phyloP scores from a whole-genome alignment of 83 land plant genomes.

The Diphasiastrum complanatum region DNA sequence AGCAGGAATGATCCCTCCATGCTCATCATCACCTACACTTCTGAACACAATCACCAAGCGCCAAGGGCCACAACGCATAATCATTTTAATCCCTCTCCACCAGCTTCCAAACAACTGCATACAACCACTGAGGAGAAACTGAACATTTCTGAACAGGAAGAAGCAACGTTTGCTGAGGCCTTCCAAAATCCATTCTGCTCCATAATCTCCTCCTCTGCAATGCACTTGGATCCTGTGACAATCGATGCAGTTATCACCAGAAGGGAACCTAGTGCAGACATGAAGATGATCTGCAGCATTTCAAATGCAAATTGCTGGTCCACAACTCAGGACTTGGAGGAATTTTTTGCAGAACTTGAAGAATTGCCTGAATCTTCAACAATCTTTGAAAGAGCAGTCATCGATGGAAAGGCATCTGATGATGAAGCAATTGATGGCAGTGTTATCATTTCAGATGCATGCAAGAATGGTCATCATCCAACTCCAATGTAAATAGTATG shows the following conservation, averaged over 20 bases:
- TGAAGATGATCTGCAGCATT: not conserved
- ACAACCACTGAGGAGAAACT: not conserved
- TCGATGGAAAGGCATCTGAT: not conserved
- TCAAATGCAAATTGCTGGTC: not conserved
- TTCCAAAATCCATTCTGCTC: not conserved
- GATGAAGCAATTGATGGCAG: too few relatives aligned
- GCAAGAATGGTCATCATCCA: too few relatives aligned
- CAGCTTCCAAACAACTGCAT: too few relatives aligned
- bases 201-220: not conserved
- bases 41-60: slow-evolving; percentile 2
- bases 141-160: not conserved
- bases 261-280: too few relatives aligned
- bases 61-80: not conserved
- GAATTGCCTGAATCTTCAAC: slow-evolving; percentile 2
- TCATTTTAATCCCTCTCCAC: slow-evolving; percentile 3
- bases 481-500: too few relatives aligned
- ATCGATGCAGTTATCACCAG: too few relatives aligned
- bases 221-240: not conserved
- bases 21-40: slow-evolving; percentile 10
- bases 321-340: slow-evolving; percentile 3
- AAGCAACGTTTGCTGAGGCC: not conserved
- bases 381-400: not conserved
- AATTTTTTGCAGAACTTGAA: slow-evolving; percentile 1
- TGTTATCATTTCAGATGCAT: too few relatives aligned
- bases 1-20: slow-evolving; percentile 6